Conservation (phyloP, 805 yeast genomes). For the Millerozyma acaciae region DNA sequence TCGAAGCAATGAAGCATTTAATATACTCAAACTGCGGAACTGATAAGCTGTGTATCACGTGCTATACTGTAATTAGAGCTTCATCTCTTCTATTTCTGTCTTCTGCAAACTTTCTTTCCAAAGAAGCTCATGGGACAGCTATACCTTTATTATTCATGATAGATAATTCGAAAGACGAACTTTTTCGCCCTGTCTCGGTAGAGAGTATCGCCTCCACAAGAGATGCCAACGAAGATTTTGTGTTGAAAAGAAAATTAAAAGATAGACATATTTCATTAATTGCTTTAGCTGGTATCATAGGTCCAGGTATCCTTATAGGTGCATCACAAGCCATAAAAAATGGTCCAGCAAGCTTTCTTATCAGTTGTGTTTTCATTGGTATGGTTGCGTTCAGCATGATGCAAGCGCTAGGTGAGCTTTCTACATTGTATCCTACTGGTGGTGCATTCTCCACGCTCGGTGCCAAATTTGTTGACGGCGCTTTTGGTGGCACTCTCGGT, state of each 20-base stretch:
- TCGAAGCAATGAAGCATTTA: too few relatives aligned
- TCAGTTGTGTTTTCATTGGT: constrained; percentile 46
- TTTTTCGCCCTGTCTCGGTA: too few relatives aligned
- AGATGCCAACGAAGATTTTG: constrained; percentile 25
- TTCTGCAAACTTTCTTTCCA: too few relatives aligned
- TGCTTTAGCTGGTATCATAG: constrained; percentile 56
- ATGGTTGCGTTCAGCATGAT: constrained; percentile 51
- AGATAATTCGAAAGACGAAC: too few relatives aligned
- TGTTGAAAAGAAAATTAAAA: constrained; percentile 44
- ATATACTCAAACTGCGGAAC: too few relatives aligned
- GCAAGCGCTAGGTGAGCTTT: constrained; percentile 53
- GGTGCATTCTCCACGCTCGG: constrained; percentile 51
- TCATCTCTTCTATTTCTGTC: too few relatives aligned
- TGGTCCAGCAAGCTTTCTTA: constrained; percentile 51
- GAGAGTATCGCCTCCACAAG: too few relatives aligned
- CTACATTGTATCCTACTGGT: constrained; percentile 49
- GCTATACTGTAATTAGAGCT: too few relatives aligned
- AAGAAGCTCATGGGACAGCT: too few relatives aligned
- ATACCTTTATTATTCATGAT: too few relatives aligned
- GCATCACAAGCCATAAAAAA: constrained; percentile 47
- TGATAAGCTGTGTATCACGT: too few relatives aligned
- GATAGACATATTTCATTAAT: constrained; percentile 49
- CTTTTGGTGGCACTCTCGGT: constrained; percentile 56
- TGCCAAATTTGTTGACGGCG: constrained; percentile 47
- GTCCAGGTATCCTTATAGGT: constrained; percentile 56